Evolutionary conservation across 2,329 filamentous ascomycete species (phyloP), one percentile per base, ranked within the genome.

Genomic region (Alternaria conjuncta): DNA sequence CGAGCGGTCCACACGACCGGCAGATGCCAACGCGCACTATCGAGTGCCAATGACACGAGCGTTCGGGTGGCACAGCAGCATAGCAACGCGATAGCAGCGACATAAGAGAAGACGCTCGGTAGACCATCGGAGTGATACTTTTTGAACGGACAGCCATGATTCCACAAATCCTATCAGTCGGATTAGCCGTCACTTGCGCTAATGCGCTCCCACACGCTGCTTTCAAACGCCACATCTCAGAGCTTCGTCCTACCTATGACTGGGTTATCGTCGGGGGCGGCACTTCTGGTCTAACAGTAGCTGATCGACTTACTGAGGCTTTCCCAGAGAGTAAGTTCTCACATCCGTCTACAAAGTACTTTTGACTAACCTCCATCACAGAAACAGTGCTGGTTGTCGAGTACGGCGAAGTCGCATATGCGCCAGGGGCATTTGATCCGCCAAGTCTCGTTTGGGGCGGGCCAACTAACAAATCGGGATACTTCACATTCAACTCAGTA

Each of bases 211-310:
- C 47, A 21, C 43, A 28, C 20, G 51, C 58, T 32, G 20, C 51
- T 8, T 18, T 51, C 30, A 60, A 55, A 32, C 61, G 44, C 4
- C 30, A 55, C 9, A 36, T 26, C 18, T 63, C 56, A 8, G 50
- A 55, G n/a, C 50, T 60, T 26, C 43, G 20, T n/a, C 25, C 56
- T 5, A 36, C 21, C 21, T 67, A 70, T 36, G 69, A 71, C 28
- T 71, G 62, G 32, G 41, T 71, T 13, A 56, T 71, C n/a, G 49
- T 58, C 32, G 69, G 69, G 10, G 69, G 61, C 25, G 25, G 25
- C 25, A 23, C 23, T 8, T 2, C 23, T 12, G 69, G 69, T 13
- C 53, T 66, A 1, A 66, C 67, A 12, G 54, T 72, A 36, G 69
- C 66, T 46, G 61, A 66, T 43, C 59, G 69, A 13, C 59, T 72